Evolutionary conservation across 2,329 filamentous ascomycete species (phyloP).

Genomic region (Trichoderma aggressivum): DNA sequence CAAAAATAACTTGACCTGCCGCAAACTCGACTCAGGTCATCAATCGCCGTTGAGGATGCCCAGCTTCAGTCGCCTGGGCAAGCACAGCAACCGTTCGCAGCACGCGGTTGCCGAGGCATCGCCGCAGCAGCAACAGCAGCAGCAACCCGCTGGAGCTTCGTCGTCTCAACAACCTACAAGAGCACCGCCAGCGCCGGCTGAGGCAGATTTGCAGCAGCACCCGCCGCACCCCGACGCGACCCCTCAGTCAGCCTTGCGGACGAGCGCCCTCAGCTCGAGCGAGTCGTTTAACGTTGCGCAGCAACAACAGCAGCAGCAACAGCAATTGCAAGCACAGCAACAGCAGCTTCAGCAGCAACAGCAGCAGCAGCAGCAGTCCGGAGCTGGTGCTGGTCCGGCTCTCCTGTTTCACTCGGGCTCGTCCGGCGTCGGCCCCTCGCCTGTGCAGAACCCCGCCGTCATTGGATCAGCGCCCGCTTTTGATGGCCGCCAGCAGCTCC

Average conservation of each 20-base stretch:
- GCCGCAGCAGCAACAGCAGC: conserved; percentile 31
- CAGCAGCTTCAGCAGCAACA: conserved; percentile 32
- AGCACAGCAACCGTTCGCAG: conserved; percentile 56
- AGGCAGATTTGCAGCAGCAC: conserved; percentile 27
- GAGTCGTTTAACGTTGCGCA: conserved; percentile 43
- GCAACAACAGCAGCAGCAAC: conserved; percentile 30
- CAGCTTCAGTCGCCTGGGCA: conserved; percentile 52
- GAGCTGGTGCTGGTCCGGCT: conserved; percentile 39
- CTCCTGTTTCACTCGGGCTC: conserved; percentile 18
- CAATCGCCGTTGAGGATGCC: conserved; percentile 2
- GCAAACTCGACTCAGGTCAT: background rate
- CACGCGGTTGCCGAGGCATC: conserved; percentile 50
- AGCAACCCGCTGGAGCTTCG: conserved; percentile 24
- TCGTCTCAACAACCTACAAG: background rate
- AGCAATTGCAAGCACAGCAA: conserved; percentile 30
- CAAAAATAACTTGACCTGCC: conserved; percentile 17
- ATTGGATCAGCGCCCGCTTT: conserved; percentile 27
- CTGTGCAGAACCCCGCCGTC: conserved; percentile 25
- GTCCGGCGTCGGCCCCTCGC: conserved; percentile 11
- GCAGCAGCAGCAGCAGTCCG: conserved; percentile 31
- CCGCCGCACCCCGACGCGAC: conserved; percentile 25
- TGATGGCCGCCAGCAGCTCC: conserved; percentile 15
- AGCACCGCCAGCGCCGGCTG: conserved; percentile 23
- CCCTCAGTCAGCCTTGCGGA: conserved; percentile 47
- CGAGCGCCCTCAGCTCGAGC: conserved; percentile 43